A percentile compares a stretch with the other conserved stretches of the same genome.
These are phyloP conservation scores for Erythrophleum ivorense DNA, from an alignment of 331 rosid species.

Conservation along the genomic window DNA sequence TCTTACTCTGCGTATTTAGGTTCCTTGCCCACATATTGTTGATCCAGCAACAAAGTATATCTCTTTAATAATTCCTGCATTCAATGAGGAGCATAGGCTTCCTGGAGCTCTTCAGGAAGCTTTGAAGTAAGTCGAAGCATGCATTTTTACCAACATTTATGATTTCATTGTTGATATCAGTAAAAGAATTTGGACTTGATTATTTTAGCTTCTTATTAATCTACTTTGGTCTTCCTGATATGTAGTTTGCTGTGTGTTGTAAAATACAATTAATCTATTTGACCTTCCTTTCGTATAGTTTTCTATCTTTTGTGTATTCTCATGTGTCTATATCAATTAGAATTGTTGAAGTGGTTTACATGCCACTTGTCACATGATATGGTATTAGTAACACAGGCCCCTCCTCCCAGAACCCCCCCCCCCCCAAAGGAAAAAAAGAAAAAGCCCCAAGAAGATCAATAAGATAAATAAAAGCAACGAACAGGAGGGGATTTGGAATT, in stretches of 20 bases:
- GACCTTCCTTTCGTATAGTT: not conserved
- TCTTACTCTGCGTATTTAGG: slow-evolving; percentile 51
- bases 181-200: slow-evolving; percentile 3
- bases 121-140: slow-evolving; percentile 63
- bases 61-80: slow-evolving; percentile 89
- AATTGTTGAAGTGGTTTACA: not conserved
- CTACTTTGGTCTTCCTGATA: slow-evolving; percentile 15
- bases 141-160: slow-evolving; percentile 10
- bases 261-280: not conserved
- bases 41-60: slow-evolving; percentile 89
- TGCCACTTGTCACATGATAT: not conserved
- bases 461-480: not conserved
- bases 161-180: slow-evolving; percentile 25
- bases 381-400: slow-evolving; percentile 2
- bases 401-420: not conserved
- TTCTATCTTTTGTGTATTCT: not conserved
- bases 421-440: not conserved
- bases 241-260: not conserved
- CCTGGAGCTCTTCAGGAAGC: slow-evolving; percentile 90
- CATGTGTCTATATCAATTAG: not conserved
- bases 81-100: slow-evolving; percentile 88
- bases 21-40: slow-evolving; percentile 75
- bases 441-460: not conserved
- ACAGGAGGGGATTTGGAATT: not conserved
- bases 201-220: not conserved